Evolutionary conservation across 345 rosid species (phyloP).

Genomic region (Raphanus sativus): DNA sequence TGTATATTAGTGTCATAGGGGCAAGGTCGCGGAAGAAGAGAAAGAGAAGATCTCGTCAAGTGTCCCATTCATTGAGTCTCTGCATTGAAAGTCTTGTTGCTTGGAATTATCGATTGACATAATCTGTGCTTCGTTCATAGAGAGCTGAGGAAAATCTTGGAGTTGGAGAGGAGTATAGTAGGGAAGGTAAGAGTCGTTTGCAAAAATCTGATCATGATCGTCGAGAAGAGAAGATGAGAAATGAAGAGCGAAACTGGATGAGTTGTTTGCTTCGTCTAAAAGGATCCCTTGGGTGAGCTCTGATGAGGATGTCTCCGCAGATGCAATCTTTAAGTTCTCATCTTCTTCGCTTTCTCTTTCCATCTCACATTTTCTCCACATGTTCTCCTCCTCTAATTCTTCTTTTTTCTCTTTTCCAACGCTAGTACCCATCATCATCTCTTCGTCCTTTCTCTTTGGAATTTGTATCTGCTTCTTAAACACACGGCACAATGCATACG

Average conservation of each 20-base stretch:
- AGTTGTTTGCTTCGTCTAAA: constrained; percentile 66
- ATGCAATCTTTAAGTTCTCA: constrained; percentile 39
- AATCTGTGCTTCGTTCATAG: constrained; percentile 27
- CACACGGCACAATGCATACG: constrained; percentile 71
- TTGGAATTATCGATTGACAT: constrained; percentile 19
- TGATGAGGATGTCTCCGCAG: constrained; percentile 59
- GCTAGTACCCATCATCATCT: constrained; percentile 22
- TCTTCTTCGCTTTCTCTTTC: constrained; percentile 30
- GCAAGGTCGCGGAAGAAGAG: constrained; percentile 35
- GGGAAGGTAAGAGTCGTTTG: constrained; percentile 36
- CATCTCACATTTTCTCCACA: constrained; percentile 35
- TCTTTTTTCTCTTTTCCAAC: constrained; percentile 20
- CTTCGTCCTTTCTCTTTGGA: constrained; percentile 39
- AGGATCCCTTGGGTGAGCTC: constrained; percentile 55
- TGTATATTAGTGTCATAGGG: constrained; percentile 2
- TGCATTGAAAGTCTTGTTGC: constrained; percentile 29
- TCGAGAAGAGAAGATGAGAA: constrained; percentile 52
- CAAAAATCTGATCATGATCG: constrained; percentile 15
- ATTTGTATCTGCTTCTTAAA: constrained; percentile 63
- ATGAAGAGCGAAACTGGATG: constrained; percentile 37
- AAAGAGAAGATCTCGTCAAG: constrained; percentile 34
- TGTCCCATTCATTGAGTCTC: constrained; percentile 30
- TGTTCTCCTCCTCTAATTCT: constrained; percentile 25
- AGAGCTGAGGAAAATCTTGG: constrained; percentile 53
- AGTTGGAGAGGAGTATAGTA: constrained; percentile 58